Evolutionary conservation across 352 stramenopile genomes (phyloP), one percentile per base, ranked within the genome.

Genomic region (Phytophthora tubulina): DNA sequence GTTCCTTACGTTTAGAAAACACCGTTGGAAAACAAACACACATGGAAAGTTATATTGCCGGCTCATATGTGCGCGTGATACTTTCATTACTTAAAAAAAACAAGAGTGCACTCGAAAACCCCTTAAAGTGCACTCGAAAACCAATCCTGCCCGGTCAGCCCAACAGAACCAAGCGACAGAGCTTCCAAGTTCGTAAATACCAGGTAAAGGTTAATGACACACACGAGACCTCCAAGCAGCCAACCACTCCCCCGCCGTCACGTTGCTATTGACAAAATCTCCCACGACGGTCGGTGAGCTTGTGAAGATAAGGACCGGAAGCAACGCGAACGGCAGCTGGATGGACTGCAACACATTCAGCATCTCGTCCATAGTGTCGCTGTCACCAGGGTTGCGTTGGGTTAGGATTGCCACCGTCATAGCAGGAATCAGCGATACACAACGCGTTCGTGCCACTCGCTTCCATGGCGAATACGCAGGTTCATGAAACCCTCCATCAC

Each of bases 401-500:
- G 90, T 96, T 51, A 96, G 60, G 6, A 97, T 90, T 8, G 92
- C 91, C 27, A 98, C 93, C 3, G 81, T 69, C 38, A 98, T 67
- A 5, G 92, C 92, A 11, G 92, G 94, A n/a, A 93, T 74, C 4
- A 99, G 92, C 3, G 96, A 97, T 2, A 99, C 89, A 53, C 95
- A 88, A 13, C 96, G 90, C 3, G 96, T 99, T 13, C 92, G 63
- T 0, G 81, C 79, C 7, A 92, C 85, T 42, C 85, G 82, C 67
- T 92, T 92, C 85, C 85, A 89, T 21, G 93, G 81, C 4, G 93
- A n/a, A 99, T 61, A 32, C 87, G 84, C 32, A 98, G 76, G 48
- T 98, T 83, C n/a, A 99, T 74, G 63, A 99, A 99, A 1, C 96
- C 96, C 76, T 98, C 93, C 96, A 99, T 99, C 27, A 99, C 94